phyloP scores from a whole-genome alignment of 2,329 filamentous ascomycete species.

The Trichothecium roseum region DNA sequence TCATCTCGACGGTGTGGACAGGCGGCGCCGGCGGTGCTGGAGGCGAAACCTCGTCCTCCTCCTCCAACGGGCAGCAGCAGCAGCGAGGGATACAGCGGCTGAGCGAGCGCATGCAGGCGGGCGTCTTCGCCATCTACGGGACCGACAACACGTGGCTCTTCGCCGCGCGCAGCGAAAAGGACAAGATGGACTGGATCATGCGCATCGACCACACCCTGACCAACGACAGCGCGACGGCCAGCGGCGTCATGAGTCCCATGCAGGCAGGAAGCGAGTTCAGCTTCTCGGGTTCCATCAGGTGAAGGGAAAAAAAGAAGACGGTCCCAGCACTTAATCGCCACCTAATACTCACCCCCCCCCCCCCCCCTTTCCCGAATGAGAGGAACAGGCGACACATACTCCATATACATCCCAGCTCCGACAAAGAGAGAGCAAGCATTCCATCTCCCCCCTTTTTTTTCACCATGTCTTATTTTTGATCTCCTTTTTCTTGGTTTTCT shows the following conservation, averaged over 20 bases:
- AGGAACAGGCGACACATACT: no score
- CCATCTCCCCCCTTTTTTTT: no score
- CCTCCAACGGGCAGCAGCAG: constrained; percentile 13
- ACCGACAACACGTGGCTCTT: constrained; percentile 94
- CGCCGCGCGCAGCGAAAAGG: constrained; percentile 74
- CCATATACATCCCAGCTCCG: no score
- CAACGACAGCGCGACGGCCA: constrained; percentile 28
- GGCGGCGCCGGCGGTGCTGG: constrained; percentile 27
- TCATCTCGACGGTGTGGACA: constrained; percentile 46
- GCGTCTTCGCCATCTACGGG: constrained; percentile 90
- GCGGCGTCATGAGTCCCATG: constrained; percentile 24
- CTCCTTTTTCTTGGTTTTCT: no score
- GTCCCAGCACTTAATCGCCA: no score
- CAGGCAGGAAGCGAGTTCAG: constrained; percentile 19
- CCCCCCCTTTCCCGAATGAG: no score
- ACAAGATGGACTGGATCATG: constrained; percentile 96
- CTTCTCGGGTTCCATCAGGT: no score
- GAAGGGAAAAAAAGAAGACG: constrained; percentile 1
- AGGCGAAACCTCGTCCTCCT: constrained; percentile 11
- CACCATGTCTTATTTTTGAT: no score
- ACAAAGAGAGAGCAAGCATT: no score
- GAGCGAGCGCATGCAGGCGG: constrained; percentile 50
- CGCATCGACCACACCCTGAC: constrained; percentile 76
- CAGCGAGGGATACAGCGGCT: constrained; percentile 38
- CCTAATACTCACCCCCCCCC: no score